Conservation (phyloP, 2,329 filamentous ascomycete species). For the Sporothrix brunneoviolacea region DNA sequence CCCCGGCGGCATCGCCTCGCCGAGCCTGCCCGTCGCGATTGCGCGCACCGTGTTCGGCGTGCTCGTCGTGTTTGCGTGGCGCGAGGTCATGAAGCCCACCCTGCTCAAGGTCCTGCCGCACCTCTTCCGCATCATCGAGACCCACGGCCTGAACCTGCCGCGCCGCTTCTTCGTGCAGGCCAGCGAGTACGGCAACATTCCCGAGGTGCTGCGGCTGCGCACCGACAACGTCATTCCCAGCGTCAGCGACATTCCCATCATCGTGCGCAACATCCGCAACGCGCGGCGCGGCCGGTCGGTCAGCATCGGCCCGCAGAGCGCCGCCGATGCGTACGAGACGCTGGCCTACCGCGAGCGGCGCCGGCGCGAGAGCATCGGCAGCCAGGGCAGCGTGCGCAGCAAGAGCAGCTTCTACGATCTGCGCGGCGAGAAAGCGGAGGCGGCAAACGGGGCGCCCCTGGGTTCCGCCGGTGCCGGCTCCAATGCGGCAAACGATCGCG, state of each 20-base stretch:
- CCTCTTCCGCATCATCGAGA: slow-evolving; percentile 79
- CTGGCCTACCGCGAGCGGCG: slow-evolving; percentile 76
- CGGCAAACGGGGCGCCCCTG: slow-evolving; percentile 11
- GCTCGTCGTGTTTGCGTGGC: slow-evolving; percentile 78
- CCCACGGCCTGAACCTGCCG: slow-evolving; percentile 70
- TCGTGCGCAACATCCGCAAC: slow-evolving; percentile 73
- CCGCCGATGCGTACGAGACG: slow-evolving; percentile 92
- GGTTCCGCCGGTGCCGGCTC: neutral
- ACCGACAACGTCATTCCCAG: slow-evolving; percentile 83
- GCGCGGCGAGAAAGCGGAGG: slow-evolving; percentile 25
- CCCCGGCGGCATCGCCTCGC: slow-evolving; percentile 57
- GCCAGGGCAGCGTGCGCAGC: slow-evolving; percentile 41
- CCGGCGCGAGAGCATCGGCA: slow-evolving; percentile 47
- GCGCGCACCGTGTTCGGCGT: slow-evolving; percentile 73
- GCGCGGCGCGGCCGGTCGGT: slow-evolving; percentile 65
- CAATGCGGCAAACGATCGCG: slow-evolving; percentile 24
- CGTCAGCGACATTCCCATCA: slow-evolving; percentile 76
- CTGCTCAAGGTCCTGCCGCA: slow-evolving; percentile 74
- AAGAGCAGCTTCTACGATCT: slow-evolving; percentile 39
- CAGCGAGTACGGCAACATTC: slow-evolving; percentile 83
- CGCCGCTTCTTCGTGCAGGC: slow-evolving; percentile 87
- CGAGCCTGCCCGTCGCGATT: slow-evolving; percentile 59
- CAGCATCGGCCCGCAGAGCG: slow-evolving; percentile 89
- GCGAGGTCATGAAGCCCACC: slow-evolving; percentile 79
- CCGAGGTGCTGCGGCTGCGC: slow-evolving; percentile 57